Base-by-base conservation (phyloP, 345 rosid genomes). In the Corymbia maculata region DNA sequence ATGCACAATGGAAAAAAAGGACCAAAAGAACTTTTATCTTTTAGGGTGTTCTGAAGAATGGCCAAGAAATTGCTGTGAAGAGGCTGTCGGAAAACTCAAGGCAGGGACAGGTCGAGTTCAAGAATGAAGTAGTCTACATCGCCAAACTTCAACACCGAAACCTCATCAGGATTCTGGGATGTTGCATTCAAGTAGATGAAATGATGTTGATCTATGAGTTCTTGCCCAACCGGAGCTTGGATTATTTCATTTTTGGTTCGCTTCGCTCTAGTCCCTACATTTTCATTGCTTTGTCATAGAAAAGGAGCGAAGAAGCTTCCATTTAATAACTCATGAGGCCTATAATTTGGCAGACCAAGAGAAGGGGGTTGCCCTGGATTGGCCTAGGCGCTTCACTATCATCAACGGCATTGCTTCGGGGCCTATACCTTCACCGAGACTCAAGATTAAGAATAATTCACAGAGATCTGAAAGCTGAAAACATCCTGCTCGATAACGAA, bases 41-140 rank as follows among this genome's bases (percentile, higher is more conserved):
- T 26, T 55, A 87, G 86, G 88, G 88, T 79, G 86, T 87, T 80
- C 64, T 87, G 70, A 79, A n/a, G 86, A 79, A 79, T 87, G 88
- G 88, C 21, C 75, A 79, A 57, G 88, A 79, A 32, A 87, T 87
- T 19, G 88, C 88, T 16, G 86, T 87, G 88, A 87, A 87, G 88
- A 87, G 86, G 88, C 68, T 87, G 22, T 87, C 86, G 1, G 88
- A 79, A 47, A 53, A 79, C 82, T 87, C 88, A 24, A 79, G 70
- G 30, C 88, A 87, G 52, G 75, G 88, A 79, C 66, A 26, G 51
- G 32, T 51, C 1, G 88, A 87, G 44, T 87, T 87, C 86, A 52
- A 79, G 7, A 87, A 87, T 0, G 86, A 87, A 87, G 88, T 42
- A 1, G 57, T 44, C 26, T 87, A 87, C 86, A 79, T 87, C 13